These are phyloP conservation scores for Colletotrichum viniferum DNA, from an alignment of 2,329 filamentous ascomycete genomes.

Conservation along the genomic window DNA sequence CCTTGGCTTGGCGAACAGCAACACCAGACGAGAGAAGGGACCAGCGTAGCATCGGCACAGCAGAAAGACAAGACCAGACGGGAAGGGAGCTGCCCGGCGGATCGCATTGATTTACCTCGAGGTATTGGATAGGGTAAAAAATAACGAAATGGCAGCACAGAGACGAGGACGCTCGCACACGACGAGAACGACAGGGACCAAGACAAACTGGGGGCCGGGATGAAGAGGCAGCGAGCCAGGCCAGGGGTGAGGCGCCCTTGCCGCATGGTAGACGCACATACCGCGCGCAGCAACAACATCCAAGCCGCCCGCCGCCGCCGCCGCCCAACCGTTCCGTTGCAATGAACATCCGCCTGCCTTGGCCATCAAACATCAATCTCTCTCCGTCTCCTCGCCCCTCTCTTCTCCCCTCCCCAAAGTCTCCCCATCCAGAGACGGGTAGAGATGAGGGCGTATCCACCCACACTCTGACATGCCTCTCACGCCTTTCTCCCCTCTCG, in stretches of 20 bases:
- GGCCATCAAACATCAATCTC: not conserved
- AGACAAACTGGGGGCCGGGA: not conserved
- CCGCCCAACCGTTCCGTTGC: not conserved
- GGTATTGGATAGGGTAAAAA: not conserved
- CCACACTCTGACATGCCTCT: not conserved
- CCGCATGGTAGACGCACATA: constrained; percentile 13
- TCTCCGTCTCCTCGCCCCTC: not conserved
- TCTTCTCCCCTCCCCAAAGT: not conserved
- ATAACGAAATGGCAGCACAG: not conserved
- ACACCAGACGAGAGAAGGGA: not conserved
- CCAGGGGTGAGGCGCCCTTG: constrained; percentile 10
- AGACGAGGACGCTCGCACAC: not conserved
- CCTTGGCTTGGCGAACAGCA: not conserved
- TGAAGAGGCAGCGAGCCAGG: not conserved
- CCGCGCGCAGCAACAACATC: not conserved
- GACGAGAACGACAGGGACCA: not conserved
- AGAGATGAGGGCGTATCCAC: not conserved
- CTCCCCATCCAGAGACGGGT: not conserved
- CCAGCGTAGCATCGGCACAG: not conserved
- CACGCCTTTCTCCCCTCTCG: not conserved
- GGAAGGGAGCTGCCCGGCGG: not conserved
- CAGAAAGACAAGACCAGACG: not conserved
- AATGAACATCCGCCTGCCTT: not conserved
- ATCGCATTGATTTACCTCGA: not conserved
- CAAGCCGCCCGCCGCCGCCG: not conserved